Conservation (phyloP, 768 basidiomycete species). For the Tylopilus balloui region DNA sequence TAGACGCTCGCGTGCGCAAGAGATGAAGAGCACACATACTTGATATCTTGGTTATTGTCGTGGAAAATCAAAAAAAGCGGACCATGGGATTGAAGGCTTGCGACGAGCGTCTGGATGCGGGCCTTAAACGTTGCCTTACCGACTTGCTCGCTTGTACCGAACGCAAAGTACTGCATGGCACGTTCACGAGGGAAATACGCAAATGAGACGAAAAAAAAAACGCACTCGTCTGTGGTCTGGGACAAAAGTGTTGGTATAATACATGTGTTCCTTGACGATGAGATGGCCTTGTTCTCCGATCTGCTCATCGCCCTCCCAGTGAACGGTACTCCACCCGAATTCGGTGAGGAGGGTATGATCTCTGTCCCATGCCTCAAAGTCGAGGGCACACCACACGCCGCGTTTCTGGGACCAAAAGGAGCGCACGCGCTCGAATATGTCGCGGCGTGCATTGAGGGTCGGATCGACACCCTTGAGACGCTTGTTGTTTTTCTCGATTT, state of each 20-base stretch:
- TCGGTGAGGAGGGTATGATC: conserved; percentile 75
- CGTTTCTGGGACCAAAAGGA: conserved; percentile 55
- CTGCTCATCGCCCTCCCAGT: conserved; percentile 50
- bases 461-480: conserved; percentile 63
- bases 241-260: conserved; percentile 62
- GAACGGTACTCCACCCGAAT: conserved; percentile 68
- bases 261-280: conserved; percentile 57
- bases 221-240: conserved; percentile 55
- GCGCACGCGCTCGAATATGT: conserved; percentile 65
- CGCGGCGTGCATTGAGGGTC: conserved; percentile 50
- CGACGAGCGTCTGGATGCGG: conserved; percentile 46
- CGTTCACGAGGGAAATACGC: neutral
- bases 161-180: conserved; percentile 52
- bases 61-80: conserved; percentile 81
- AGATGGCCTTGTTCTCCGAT: conserved; percentile 53
- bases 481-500: conserved; percentile 78
- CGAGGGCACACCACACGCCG: conserved; percentile 74
- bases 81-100: conserved; percentile 38
- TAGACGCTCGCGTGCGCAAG: neutral
- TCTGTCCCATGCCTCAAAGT: conserved; percentile 81
- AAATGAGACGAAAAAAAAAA: neutral
- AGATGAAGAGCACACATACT: conserved; percentile 36
- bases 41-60: conserved; percentile 72
- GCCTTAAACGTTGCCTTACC: conserved; percentile 47
- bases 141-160: conserved; percentile 58